These are phyloP conservation scores for Elsinoe batatas DNA, from an alignment of 2,329 filamentous ascomycete species.

Conservation along the genomic window DNA sequence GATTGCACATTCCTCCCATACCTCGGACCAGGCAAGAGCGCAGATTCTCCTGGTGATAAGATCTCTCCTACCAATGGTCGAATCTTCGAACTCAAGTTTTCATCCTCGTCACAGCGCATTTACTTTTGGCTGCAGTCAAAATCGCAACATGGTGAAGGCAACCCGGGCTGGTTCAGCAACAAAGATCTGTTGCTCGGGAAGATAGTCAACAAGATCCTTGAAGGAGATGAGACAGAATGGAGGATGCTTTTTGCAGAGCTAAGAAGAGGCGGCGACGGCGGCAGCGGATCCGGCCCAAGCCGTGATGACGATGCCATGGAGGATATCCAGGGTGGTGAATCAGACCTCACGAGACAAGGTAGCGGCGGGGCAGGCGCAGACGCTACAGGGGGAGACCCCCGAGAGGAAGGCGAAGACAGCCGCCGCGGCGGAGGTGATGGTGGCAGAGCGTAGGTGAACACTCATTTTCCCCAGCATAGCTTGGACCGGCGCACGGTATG, in stretches of 20 bases:
- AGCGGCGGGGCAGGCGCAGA: slow-evolving; percentile 75
- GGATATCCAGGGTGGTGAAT: slow-evolving; percentile 59
- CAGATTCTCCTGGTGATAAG: slow-evolving; percentile 36
- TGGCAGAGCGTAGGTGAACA: slow-evolving; percentile 93
- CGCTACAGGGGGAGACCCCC: slow-evolving; percentile 82
- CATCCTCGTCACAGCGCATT: slow-evolving; percentile 79
- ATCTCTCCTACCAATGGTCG: slow-evolving; percentile 66
- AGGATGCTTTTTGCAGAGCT: slow-evolving; percentile 54
- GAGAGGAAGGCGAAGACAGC: slow-evolving; percentile 78
- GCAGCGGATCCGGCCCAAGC: slow-evolving; percentile 35
- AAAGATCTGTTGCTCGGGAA: slow-evolving; percentile 80
- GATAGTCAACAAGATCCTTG: slow-evolving; percentile 72
- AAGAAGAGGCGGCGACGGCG: slow-evolving; percentile 50
- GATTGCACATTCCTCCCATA: slow-evolving; percentile 85
- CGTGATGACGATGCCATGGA: slow-evolving; percentile 58
- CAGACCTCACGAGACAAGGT: slow-evolving; percentile 46
- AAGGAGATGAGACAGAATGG: slow-evolving; percentile 82
- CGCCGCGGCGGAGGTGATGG: slow-evolving; percentile 93
- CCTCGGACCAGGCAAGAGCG: slow-evolving; percentile 24
- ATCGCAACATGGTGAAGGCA: slow-evolving; percentile 59
- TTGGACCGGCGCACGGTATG: not conserved
- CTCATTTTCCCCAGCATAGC: slow-evolving; percentile 17
- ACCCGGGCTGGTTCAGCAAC: slow-evolving; percentile 70
- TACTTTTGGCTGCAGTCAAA: slow-evolving; percentile 96
- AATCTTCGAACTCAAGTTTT: slow-evolving; percentile 88